phyloP scores from a whole-genome alignment of 1,284 basidiomycete species.

The Thecaphora thlaspeos region DNA sequence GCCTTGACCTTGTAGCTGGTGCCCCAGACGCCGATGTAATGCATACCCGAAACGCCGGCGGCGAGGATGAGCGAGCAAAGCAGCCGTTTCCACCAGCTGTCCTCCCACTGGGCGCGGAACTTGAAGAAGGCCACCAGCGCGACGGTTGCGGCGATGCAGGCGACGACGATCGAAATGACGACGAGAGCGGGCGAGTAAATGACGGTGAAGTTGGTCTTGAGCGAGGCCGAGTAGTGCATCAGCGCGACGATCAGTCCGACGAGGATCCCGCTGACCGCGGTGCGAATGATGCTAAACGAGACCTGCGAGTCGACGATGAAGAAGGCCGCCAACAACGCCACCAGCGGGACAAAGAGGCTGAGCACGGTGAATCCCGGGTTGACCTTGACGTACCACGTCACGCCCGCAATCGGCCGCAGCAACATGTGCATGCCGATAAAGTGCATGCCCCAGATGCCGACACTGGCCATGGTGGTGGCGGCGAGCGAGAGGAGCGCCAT shows the following conservation, averaged over 20 bases:
- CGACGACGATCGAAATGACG: conserved; percentile 61
- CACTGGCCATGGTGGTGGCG: conserved; percentile 61
- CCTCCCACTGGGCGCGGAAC: conserved; percentile 61
- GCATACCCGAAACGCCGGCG: conserved; percentile 62
- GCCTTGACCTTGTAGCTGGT: conserved; percentile 58
- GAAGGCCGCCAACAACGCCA: conserved; percentile 61
- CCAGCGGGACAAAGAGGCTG: conserved; percentile 61
- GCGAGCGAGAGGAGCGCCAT: conserved; percentile 62
- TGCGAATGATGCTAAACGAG: conserved; percentile 59
- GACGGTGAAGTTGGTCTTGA: conserved; percentile 56
- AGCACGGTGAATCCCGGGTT: conserved; percentile 61
- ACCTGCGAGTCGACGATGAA: conserved; percentile 60
- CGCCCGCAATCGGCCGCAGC: conserved; percentile 55
- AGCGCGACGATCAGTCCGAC: conserved; percentile 72
- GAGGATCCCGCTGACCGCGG: conserved; percentile 67
- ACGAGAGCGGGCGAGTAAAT: conserved; percentile 58
- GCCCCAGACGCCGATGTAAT: conserved; percentile 62
- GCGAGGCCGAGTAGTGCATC: conserved; percentile 62
- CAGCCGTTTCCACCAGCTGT: conserved; percentile 61
- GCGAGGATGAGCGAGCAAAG: conserved; percentile 60
- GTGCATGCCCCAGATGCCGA: conserved; percentile 59
- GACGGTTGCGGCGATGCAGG: conserved; percentile 60
- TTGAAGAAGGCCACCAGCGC: conserved; percentile 62
- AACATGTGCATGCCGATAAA: conserved; percentile 62
- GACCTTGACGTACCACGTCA: conserved; percentile 59